Evolutionary conservation across 495 filamentous ascomycete species (phyloP).

Genomic region (Chaetomium tenue): DNA sequence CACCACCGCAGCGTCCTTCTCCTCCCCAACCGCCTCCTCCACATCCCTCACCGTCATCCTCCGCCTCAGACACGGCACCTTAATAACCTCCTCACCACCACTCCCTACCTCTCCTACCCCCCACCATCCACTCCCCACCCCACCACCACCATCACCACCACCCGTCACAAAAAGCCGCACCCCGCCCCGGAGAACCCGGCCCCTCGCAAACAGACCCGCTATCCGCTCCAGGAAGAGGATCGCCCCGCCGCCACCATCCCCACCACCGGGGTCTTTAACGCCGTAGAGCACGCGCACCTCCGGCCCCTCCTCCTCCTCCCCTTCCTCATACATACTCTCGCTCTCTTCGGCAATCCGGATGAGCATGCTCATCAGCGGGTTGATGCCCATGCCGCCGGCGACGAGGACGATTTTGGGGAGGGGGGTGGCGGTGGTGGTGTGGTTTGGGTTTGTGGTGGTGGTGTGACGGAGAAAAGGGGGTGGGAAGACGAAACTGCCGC

Average conservation of each 20-base stretch:
- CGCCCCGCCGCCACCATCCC: slow-evolving; percentile 4
- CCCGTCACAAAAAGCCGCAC: slow-evolving; percentile 40
- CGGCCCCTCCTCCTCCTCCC: neutral
- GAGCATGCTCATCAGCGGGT: slow-evolving; percentile 58
- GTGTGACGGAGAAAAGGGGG: slow-evolving; percentile 49
- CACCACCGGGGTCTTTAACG: slow-evolving; percentile 33
- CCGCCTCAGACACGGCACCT: slow-evolving; percentile 44
- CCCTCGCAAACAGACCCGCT: slow-evolving; percentile 33
- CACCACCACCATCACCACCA: neutral
- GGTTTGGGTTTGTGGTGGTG: slow-evolving; percentile 21
- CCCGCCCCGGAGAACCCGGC: slow-evolving; percentile 29
- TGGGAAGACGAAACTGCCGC: slow-evolving; percentile 79
- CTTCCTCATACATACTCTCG: neutral
- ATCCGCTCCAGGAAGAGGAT: slow-evolving; percentile 51
- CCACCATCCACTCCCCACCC: slow-evolving; percentile 15
- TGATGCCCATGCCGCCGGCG: slow-evolving; percentile 83
- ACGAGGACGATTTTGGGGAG: slow-evolving; percentile 66
- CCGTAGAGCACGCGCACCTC: slow-evolving; percentile 40
- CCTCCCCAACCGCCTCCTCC: slow-evolving; percentile 45
- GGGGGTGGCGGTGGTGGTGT: neutral
- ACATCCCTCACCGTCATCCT: slow-evolving; percentile 57
- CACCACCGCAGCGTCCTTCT: slow-evolving; percentile 54
- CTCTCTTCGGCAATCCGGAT: slow-evolving; percentile 33
- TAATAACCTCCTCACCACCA: slow-evolving; percentile 18
- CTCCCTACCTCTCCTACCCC: slow-evolving; percentile 21